These are phyloP conservation scores for Ophiostoma triangulosporum DNA, from an alignment of 2,329 filamentous ascomycete species.

Conservation along the genomic window DNA sequence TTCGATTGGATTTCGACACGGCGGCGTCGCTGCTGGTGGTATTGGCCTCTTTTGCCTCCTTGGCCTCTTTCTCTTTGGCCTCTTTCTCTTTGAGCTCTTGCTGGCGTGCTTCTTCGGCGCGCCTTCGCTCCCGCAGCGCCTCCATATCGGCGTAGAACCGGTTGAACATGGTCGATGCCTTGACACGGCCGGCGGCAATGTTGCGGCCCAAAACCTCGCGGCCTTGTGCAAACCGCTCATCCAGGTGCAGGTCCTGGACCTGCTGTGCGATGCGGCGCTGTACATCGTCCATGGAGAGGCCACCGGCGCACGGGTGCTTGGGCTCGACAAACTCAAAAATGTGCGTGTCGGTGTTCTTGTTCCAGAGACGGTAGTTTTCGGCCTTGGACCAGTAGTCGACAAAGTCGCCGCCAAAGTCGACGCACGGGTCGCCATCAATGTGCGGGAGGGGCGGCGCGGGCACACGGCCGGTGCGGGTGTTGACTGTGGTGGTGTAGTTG, in stretches of 20 bases:
- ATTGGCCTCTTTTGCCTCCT: conserved; percentile 1
- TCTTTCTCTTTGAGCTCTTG: conserved; percentile 5
- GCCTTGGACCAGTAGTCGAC: conserved; percentile 78
- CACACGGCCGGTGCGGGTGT: conserved; percentile 36
- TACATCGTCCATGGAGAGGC: conserved; percentile 85
- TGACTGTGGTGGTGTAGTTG: conserved; percentile 45
- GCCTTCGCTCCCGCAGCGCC: conserved; percentile 53
- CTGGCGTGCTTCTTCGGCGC: conserved; percentile 39
- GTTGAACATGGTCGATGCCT: conserved; percentile 76
- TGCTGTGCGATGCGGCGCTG: conserved; percentile 82
- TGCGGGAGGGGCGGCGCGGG: conserved; percentile 36
- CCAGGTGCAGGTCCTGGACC: conserved; percentile 83
- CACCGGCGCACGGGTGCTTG: conserved; percentile 83
- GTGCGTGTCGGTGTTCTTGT: conserved; percentile 65
- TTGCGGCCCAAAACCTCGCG: conserved; percentile 80
- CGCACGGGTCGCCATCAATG: conserved; percentile 68
- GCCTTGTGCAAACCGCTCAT: conserved; percentile 75
- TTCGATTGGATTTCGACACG: not conserved
- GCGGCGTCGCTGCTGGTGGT: not conserved
- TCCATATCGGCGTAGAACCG: conserved; percentile 88
- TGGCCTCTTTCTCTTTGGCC: not conserved
- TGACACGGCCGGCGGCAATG: conserved; percentile 74
- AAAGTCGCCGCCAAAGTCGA: conserved; percentile 75
- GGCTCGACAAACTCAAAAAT: conserved; percentile 92
- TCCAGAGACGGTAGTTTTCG: conserved; percentile 85